Evolutionary conservation across 179 eudicot genomes (phyloP).

Genomic region (Camellia oleifera): DNA sequence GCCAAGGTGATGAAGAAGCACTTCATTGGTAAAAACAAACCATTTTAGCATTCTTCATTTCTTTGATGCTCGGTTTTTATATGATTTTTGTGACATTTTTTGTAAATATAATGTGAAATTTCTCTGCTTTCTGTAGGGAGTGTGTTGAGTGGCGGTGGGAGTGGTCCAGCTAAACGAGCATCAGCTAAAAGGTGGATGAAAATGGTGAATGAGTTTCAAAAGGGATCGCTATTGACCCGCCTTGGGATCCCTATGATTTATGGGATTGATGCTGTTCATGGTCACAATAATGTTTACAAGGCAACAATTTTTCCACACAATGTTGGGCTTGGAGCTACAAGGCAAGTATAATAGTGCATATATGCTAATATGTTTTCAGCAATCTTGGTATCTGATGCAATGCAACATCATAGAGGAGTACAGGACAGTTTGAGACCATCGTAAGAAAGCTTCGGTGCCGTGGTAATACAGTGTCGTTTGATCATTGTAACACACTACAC

Average conservation of each 20-base stretch:
- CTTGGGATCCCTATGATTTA: slow-evolving; percentile 72
- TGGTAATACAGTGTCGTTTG: no score
- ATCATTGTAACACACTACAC: no score
- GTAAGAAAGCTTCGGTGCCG: no score
- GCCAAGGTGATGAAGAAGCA: slow-evolving; percentile 59
- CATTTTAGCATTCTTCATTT: neutral
- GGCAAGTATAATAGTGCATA: slow-evolving; percentile 38
- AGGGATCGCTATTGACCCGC: slow-evolving; percentile 61
- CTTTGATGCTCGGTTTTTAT: neutral
- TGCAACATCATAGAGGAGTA: no score
- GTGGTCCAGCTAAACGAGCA: slow-evolving; percentile 61
- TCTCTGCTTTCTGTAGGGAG: slow-evolving; percentile 41
- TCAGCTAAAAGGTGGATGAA: slow-evolving; percentile 57
- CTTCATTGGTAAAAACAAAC: slow-evolving; percentile 49
- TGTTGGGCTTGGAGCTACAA: slow-evolving; percentile 75
- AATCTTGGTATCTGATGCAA: no score
- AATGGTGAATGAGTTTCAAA: slow-evolving; percentile 64
- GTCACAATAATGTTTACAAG: slow-evolving; percentile 56
- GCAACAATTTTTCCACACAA: slow-evolving; percentile 82
- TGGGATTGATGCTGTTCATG: slow-evolving; percentile 83
- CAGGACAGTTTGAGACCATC: no score
- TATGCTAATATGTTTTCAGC: neutral
- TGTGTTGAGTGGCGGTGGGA: slow-evolving; percentile 74
- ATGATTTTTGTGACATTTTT: neutral
- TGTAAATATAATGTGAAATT: neutral